These are phyloP conservation scores for Syzygium aqueum DNA, from an alignment of 345 rosid genomes.

Conservation along the genomic window DNA sequence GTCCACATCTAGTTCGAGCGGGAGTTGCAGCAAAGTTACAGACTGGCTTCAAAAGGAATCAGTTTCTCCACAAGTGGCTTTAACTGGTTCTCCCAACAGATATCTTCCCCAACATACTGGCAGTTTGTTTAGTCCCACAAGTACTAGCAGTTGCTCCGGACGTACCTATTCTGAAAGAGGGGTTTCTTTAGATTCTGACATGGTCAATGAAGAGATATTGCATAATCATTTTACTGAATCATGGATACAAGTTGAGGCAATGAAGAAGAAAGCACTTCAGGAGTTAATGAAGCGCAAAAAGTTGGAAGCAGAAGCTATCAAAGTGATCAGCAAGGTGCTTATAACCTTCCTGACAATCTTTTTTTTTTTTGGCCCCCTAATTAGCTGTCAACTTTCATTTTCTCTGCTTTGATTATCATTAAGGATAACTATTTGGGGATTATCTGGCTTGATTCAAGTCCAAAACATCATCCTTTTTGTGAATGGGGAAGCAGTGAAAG, in stretches of 20 bases:
- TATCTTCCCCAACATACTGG: conserved; percentile 1
- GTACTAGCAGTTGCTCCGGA: conserved; percentile 13
- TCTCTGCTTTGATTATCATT: neutral
- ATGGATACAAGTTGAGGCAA: conserved; percentile 19
- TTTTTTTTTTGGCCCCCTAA: neutral
- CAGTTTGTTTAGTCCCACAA: conserved; percentile 14
- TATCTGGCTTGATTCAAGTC: neutral
- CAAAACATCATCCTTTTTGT: neutral
- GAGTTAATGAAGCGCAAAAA: conserved; percentile 21
- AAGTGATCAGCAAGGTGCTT: conserved; percentile 42
- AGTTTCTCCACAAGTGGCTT: conserved; percentile 2
- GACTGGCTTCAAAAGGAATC: conserved; percentile 18
- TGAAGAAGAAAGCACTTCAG: conserved; percentile 17
- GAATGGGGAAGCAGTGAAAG: neutral
- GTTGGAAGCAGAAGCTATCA: conserved; percentile 35
- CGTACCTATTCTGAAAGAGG: conserved; percentile 17
- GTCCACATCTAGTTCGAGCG: conserved; percentile 12
- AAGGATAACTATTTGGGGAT: neutral
- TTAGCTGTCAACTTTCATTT: neutral
- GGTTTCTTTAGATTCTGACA: conserved; percentile 23
- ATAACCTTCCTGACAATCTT: neutral
- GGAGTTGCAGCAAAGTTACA: conserved; percentile 7
- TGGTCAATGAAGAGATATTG: conserved; percentile 21
- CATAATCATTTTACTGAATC: conserved; percentile 18
- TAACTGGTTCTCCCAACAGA: conserved; percentile 8